Evolutionary conservation across 352 stramenopile genomes (phyloP).

Genomic region (Globisporangium spiculum): DNA sequence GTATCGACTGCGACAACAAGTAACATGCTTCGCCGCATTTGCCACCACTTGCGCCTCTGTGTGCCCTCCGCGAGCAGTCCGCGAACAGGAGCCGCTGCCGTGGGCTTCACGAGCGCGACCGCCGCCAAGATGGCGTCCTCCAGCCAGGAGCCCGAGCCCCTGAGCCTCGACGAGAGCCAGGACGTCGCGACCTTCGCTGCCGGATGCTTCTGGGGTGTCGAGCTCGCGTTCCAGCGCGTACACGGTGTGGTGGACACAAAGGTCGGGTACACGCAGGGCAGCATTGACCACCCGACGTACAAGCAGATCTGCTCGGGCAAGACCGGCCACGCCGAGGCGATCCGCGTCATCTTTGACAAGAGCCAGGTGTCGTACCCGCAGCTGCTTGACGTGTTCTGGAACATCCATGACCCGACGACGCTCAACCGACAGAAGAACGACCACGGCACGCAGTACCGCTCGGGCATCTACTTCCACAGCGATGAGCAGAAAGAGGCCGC

Average conservation of each 20-base stretch:
- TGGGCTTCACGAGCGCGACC: background rate
- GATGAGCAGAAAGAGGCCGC: constrained; percentile 82
- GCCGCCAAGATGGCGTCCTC: constrained; percentile 6
- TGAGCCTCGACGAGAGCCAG: constrained; percentile 5
- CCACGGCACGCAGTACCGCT: constrained; percentile 94
- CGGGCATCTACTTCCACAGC: constrained; percentile 94
- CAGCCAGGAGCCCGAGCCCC: constrained; percentile 10
- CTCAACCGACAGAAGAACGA: constrained; percentile 88
- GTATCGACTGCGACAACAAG: too few relatives aligned
- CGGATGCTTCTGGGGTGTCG: constrained; percentile 98
- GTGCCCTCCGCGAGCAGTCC: constrained; percentile 1
- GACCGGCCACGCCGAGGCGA: constrained; percentile 94
- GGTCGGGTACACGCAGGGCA: constrained; percentile 87
- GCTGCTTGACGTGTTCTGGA: constrained; percentile 78
- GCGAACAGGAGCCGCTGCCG: background rate
- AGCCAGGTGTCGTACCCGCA: constrained; percentile 81
- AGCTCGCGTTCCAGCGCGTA: constrained; percentile 96
- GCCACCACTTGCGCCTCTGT: constrained; percentile 16
- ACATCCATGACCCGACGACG: constrained; percentile 92
- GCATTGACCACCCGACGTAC: constrained; percentile 90
- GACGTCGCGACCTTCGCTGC: constrained; percentile 94
- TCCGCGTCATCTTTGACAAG: constrained; percentile 92
- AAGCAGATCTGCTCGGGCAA: constrained; percentile 92
- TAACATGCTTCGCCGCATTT: constrained; percentile 15
- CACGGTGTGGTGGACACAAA: constrained; percentile 91